phyloP scores from a whole-genome alignment of 441 rosid species.

The Gossypium schwendimanii region DNA sequence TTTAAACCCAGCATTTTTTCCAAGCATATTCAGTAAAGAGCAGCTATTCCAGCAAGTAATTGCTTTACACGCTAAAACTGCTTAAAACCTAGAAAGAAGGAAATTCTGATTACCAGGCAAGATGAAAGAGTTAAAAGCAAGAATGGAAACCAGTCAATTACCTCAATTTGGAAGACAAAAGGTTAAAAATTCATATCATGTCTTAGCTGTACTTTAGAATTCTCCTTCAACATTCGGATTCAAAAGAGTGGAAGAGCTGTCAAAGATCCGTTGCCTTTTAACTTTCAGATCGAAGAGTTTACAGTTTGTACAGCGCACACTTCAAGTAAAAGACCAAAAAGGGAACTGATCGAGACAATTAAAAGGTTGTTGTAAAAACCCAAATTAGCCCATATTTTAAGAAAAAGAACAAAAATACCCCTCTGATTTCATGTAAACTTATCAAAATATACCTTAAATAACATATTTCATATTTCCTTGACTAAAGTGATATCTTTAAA shows the following conservation, averaged over 20 bases:
- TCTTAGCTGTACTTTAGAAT: not conserved
- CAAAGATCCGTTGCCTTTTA: not conserved
- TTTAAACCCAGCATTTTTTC: not conserved
- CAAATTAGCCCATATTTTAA: not conserved
- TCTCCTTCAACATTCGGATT: slow-evolving; percentile 6
- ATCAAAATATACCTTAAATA: slow-evolving; percentile 1
- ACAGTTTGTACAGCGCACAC: not conserved
- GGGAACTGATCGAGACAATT: not conserved
- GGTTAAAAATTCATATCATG: not conserved
- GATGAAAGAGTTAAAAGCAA: not conserved
- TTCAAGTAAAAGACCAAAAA: not conserved
- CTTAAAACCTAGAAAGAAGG: not conserved
- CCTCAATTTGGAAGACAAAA: not conserved
- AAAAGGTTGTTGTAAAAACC: not conserved
- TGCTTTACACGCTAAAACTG: not conserved
- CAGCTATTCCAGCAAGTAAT: not conserved
- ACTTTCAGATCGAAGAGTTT: not conserved
- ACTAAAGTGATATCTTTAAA: not conserved
- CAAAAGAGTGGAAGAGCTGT: not conserved
- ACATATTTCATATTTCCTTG: not conserved
- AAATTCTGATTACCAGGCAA: not conserved
- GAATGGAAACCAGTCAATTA: not conserved
- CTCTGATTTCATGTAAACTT: not conserved
- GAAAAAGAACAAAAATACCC: not conserved
- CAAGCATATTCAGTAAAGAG: not conserved